Conservation (phyloP, 164 flowering plant genomes). For the Vitis cinerea region DNA sequence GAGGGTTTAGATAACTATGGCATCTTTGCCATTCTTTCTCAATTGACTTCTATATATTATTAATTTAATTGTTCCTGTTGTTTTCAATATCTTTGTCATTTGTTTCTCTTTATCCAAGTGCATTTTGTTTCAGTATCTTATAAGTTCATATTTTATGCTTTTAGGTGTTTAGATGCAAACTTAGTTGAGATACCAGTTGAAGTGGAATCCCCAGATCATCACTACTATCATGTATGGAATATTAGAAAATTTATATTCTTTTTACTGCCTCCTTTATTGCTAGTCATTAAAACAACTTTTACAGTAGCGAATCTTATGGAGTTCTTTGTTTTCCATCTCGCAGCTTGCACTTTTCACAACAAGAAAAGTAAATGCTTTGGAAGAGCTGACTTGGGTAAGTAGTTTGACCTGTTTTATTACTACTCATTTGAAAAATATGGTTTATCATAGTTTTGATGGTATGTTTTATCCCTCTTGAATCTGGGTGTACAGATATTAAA, state of each 20-base stretch:
- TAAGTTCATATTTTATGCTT: background rate
- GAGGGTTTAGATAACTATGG: background rate
- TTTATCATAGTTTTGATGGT: no score
- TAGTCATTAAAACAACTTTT: background rate
- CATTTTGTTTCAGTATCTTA: background rate
- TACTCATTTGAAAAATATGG: background rate
- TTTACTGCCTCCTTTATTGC: background rate
- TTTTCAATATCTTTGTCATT: background rate
- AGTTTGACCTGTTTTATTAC: background rate
- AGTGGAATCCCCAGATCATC: conserved; percentile 83
- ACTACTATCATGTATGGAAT: conserved; percentile 71
- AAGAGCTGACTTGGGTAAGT: conserved; percentile 92
- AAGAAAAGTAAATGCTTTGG: conserved; percentile 72
- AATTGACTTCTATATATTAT: no score
- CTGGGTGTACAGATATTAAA: no score
- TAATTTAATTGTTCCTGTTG: no score
- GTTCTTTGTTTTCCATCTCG: conserved; percentile 6
- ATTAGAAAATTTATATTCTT: background rate
- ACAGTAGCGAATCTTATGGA: background rate
- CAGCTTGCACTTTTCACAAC: conserved; percentile 95
- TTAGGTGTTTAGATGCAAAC: conserved; percentile 79
- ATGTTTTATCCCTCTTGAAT: no score
- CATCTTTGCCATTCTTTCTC: background rate
- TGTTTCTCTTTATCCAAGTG: background rate
- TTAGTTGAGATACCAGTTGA: conserved; percentile 86